A percentile compares a stretch with the other conserved stretches of the same genome.
Conservation (phyloP, 306 rosid species). For the Casuarina equisetifolia region DNA sequence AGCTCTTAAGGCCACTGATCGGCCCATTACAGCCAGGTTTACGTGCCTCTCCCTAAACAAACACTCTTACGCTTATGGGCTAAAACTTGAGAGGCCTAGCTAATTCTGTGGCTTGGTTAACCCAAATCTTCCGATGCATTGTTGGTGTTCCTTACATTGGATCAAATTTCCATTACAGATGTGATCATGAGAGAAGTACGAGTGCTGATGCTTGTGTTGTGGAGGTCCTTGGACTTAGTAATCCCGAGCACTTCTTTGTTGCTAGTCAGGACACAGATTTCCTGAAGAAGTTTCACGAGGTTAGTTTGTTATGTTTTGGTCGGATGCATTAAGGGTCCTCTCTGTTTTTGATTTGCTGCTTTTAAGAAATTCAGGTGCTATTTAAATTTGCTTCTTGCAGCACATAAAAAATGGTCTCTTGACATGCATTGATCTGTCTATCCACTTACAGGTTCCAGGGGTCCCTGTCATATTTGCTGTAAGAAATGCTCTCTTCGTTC, state of each 20-base stretch:
- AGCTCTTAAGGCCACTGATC: conserved; percentile 58
- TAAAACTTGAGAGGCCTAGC: not conserved
- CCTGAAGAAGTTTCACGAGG: conserved; percentile 62
- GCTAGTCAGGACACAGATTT: conserved; percentile 70
- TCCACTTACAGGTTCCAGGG: conserved; percentile 63
- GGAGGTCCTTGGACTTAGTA: conserved; percentile 67
- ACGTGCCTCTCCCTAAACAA: not conserved
- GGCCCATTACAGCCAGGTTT: conserved; percentile 63
- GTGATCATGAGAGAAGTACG: conserved; percentile 58
- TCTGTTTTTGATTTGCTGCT: not conserved
- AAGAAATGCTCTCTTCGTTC: conserved; percentile 69
- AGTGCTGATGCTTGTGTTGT: conserved; percentile 59
- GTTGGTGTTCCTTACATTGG: conserved; percentile 9
- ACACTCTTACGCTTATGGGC: not conserved
- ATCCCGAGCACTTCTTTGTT: conserved; percentile 78
- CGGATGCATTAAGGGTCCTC: not conserved
- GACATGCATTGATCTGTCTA: not conserved
- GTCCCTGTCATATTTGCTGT: conserved; percentile 61
- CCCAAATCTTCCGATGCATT: not conserved
- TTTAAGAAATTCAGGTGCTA: not conserved
- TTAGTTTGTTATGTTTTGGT: conserved; percentile 19
- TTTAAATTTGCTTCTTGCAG: not conserved
- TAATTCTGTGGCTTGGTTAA: not conserved
- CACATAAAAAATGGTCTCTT: not conserved
- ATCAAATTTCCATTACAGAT: conserved; percentile 43